A percentile compares a stretch with the other conserved stretches of the same genome.
These are phyloP conservation scores for Kokia cookei DNA, from an alignment of 441 rosid species.

Conservation along the genomic window DNA sequence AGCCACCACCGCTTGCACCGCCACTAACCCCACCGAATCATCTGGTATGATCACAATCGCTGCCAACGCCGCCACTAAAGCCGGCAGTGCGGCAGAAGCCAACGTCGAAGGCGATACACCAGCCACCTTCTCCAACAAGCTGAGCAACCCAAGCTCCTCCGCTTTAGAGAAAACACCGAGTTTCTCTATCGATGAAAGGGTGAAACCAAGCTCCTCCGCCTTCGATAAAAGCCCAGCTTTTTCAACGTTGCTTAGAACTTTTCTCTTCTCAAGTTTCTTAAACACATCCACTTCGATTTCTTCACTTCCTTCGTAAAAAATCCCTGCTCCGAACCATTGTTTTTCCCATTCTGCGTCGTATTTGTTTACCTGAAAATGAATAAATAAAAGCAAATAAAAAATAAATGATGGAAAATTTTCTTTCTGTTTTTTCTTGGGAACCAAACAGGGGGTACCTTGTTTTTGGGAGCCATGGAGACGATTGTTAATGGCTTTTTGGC, in stretches of 20 bases:
- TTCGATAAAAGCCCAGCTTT: conserved; percentile 81
- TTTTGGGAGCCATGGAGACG: conserved; percentile 74
- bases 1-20: conserved; percentile 54
- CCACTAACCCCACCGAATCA: conserved; percentile 66
- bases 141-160: conserved; percentile 62
- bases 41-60: conserved; percentile 73
- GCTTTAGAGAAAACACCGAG: neutral
- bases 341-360: conserved; percentile 65
- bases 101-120: conserved; percentile 59
- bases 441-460: conserved; percentile 41
- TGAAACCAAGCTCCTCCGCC: conserved; percentile 68
- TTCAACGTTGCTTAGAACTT: conserved; percentile 85
- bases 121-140: conserved; percentile 62
- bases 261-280: conserved; percentile 79
- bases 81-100: conserved; percentile 75
- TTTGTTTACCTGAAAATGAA: conserved; percentile 56
- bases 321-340: conserved; percentile 88
- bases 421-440: neutral
- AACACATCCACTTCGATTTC: conserved; percentile 80
- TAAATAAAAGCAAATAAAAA: neutral
- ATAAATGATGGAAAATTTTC: neutral
- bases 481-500: conserved; percentile 32
- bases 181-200: neutral
- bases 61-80: conserved; percentile 59
- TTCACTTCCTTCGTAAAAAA: conserved; percentile 82